Base-by-base conservation (phyloP, 306 rosid genomes). In the Calophaca sinica region DNA sequence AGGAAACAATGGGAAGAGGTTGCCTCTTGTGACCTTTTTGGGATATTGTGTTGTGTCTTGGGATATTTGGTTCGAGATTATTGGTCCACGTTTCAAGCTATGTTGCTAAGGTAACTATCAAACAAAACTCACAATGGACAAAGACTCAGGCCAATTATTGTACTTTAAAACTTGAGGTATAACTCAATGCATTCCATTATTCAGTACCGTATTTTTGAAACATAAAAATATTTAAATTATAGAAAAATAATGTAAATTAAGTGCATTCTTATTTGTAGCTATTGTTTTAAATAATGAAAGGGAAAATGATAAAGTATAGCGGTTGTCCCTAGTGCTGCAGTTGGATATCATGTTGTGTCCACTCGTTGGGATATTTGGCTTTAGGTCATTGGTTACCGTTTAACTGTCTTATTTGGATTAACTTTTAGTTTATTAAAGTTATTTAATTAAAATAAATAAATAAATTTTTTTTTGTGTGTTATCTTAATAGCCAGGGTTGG, bases 41-140 rank as follows among this genome's bases (percentile, higher is more conserved):
- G 10, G 13, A 29, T 12, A 12, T 12, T 36, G n/a, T 35, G 29
- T 13, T 13, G 46, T n/a, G 66, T 60, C 45, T 35, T 61, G 20
- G 29, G 46, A 35, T 20, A 36, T 3, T 35, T 35, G 67, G 12
- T 61, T 0, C 2, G 46, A n/a, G 0, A 29, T 36, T 61, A 61
- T 35, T 61, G 46, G 67, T 61, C 67, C 67, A 61, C 67, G 46
- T 61, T 61, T 13, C 29, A 33, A 26, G 46, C 67, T 61, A n/a
- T 61, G 28, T 33, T 60, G 44, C 5, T 3, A 32, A 26, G 9
- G 9, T 31, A 59, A 11, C 28, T 60, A 60, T 60, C 45, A 33
- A 60, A 60, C 45, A n/a, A 60, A 60, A 60, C 45, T 60, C 45
- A 4, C 15, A 32, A 33, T 60, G 12, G 28, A n/a, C 4, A 59